Base-by-base conservation (phyloP, 352 stramenopile genomes). In the Globisporangium spinosum region DNA sequence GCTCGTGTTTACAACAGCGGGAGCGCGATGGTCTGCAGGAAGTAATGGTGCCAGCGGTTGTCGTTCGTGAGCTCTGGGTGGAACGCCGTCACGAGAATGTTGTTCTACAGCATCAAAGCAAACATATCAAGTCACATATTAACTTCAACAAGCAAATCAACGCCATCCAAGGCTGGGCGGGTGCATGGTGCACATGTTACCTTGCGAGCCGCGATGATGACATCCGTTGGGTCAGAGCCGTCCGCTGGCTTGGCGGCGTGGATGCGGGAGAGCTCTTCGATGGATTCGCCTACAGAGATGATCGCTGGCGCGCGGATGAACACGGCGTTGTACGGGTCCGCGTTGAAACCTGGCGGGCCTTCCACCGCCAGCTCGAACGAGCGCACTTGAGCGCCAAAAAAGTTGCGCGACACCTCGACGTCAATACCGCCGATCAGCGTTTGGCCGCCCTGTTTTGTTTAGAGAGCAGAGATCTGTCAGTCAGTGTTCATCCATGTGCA, bases 271-370 rank as follows among this genome's bases (percentile, higher is more conserved):
- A 99, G 82, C 64, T 98, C 85, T 65, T 98, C 76, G 32, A 98
- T 97, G 62, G 91, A 75, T 23, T 94, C 76, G 64, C 89, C 87
- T 55, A 94, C 87, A 20, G 89, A 95, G 57, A 98, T 91, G 75
- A 98, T 98, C 29, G 96, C 95, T 0, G 97, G 97, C n/a, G 95
- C 97, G 58, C 97, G 91, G 80, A 99, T 99, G 76, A 98, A 99
- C 22, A 99, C 91, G 38, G 91, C 97, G 49, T 96, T 97, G 83
- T 97, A 98, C 4, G 91, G 83, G 68, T 78, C 68, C 1, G 62
- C 61, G 62, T 85, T 79, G 68, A 79, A 86, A 6, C 78, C 82
- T 2, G 81, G 83, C 25, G 84, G 83, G 6, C 80, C 87, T 8
- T 75, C 75, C 45, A 91, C 79, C 2, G 72, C 59, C 71, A 94